Conservation (phyloP, 345 rosid species). For the Trapa bicornis region DNA sequence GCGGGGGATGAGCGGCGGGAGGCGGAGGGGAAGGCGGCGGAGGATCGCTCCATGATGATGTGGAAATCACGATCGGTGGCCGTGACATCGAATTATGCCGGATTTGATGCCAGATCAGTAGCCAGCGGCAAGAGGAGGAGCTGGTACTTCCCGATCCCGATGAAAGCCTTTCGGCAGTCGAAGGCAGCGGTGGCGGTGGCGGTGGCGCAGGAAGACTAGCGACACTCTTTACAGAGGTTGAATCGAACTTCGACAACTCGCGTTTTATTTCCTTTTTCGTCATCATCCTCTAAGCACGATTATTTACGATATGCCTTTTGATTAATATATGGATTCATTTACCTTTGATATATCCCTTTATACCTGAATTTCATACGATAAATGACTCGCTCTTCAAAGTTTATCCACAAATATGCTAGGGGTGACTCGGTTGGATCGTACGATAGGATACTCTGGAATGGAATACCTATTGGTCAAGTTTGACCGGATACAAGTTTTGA, state of each 20-base stretch:
- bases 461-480: too few species aligned
- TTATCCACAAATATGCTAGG: too few species aligned
- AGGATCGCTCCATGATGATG: conserved; percentile 46
- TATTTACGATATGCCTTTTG: too few species aligned
- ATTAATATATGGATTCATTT: too few species aligned
- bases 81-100: conserved; percentile 22
- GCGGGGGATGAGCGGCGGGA: conserved; percentile 10
- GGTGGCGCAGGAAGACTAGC: conserved; percentile 48
- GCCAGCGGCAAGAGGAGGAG: conserved; percentile 29
- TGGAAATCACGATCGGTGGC: conserved; percentile 75
- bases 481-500: too few species aligned
- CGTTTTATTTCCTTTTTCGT: background rate
- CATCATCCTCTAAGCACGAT: too few species aligned
- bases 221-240: conserved; percentile 57
- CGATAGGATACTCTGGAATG: too few species aligned
- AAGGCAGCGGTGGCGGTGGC: conserved; percentile 32
- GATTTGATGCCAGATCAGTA: conserved; percentile 18
- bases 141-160: conserved; percentile 85
- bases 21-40: conserved; percentile 13
- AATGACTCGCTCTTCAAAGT: too few species aligned
- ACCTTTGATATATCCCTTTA: too few species aligned
- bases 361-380: too few species aligned
- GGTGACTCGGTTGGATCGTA: too few species aligned
- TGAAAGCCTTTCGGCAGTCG: conserved; percentile 67
- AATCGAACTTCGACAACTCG: conserved; percentile 9